Conservation (phyloP, 345 rosid species). For the Arabis hirsuta region DNA sequence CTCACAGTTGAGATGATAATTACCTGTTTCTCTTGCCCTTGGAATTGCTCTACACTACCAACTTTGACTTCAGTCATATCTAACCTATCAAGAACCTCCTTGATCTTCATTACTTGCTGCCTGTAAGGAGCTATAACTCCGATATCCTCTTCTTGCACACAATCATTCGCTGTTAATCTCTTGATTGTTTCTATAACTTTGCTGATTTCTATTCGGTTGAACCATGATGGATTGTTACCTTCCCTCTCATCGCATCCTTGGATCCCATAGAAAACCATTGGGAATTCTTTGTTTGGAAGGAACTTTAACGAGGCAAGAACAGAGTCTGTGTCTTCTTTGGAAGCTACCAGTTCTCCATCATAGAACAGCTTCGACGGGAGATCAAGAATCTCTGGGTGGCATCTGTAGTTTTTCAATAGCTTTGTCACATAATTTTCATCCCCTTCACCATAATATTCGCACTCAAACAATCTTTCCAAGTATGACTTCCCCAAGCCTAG, state of each 20-base stretch:
- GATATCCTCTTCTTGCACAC: conserved; percentile 63
- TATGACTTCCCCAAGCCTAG: conserved; percentile 78
- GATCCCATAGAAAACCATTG: conserved; percentile 81
- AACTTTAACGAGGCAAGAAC: conserved; percentile 47
- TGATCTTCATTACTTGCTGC: conserved; percentile 85
- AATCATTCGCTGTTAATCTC: conserved; percentile 54
- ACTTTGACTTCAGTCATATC: conserved; percentile 74
- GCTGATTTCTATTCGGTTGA: conserved; percentile 88
- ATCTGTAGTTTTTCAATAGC: conserved; percentile 75
- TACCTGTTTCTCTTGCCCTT: conserved; percentile 89
- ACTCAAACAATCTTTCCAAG: conserved; percentile 77
- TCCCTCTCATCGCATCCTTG: conserved; percentile 99
- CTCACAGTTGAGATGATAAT: conserved; percentile 87
- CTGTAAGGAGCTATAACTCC: conserved; percentile 92
- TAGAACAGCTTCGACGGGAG: conserved; percentile 89
- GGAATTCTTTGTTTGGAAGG: conserved; percentile 74
- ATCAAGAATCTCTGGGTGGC: conserved; percentile 79
- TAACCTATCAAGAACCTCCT: conserved; percentile 65
- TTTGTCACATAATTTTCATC: conserved; percentile 76
- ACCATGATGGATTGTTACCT: conserved; percentile 94
- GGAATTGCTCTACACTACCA: conserved; percentile 96
- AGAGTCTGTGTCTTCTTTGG: conserved; percentile 65
- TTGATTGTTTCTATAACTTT: conserved; percentile 72
- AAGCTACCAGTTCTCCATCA: conserved; percentile 72
- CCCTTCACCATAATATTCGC: conserved; percentile 51